phyloP scores from a whole-genome alignment of 1,139 yeast genomes.

The Taphrina betulina region DNA sequence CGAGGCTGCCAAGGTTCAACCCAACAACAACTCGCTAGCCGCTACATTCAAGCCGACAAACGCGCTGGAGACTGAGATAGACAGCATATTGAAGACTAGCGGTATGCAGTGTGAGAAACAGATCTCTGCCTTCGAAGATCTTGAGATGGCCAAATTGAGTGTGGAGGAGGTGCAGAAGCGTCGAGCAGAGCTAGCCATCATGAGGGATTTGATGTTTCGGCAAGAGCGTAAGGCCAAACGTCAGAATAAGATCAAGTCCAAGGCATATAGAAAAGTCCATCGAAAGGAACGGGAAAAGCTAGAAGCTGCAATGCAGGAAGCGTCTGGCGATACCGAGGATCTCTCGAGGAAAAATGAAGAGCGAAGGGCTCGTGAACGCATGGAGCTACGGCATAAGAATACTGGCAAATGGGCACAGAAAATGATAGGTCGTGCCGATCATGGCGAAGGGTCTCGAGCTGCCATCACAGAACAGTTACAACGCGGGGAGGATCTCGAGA shows the following conservation, averaged over 20 bases:
- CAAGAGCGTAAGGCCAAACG: constrained; percentile 90
- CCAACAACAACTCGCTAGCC: constrained; percentile 48
- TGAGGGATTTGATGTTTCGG: constrained; percentile 95
- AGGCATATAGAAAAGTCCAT: constrained; percentile 78
- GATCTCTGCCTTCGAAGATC: constrained; percentile 80
- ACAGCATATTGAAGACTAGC: constrained; percentile 61
- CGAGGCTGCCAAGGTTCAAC: constrained; percentile 45
- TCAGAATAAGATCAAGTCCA: constrained; percentile 90
- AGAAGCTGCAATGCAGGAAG: constrained; percentile 39
- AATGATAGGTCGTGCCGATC: constrained; percentile 84
- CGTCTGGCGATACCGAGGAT: constrained; percentile 47
- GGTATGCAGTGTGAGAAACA: constrained; percentile 69
- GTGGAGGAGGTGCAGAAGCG: constrained; percentile 76
- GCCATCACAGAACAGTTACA: constrained; percentile 93
- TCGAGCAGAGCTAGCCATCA: constrained; percentile 76
- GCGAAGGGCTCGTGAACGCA: constrained; percentile 87
- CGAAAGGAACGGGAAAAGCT: constrained; percentile 75
- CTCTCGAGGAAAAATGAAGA: constrained; percentile 52
- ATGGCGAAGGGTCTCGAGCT: constrained; percentile 79
- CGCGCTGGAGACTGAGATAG: constrained; percentile 68
- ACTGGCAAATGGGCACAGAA: constrained; percentile 88
- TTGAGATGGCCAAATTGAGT: constrained; percentile 71
- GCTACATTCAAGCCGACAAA: constrained; percentile 56
- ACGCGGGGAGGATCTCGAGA: constrained; percentile 74
- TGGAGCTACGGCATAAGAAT: constrained; percentile 85